Evolutionary conservation across 441 rosid species (phyloP), one percentile per base, ranked within the genome.

Genomic region (Populus trichocarpa): DNA sequence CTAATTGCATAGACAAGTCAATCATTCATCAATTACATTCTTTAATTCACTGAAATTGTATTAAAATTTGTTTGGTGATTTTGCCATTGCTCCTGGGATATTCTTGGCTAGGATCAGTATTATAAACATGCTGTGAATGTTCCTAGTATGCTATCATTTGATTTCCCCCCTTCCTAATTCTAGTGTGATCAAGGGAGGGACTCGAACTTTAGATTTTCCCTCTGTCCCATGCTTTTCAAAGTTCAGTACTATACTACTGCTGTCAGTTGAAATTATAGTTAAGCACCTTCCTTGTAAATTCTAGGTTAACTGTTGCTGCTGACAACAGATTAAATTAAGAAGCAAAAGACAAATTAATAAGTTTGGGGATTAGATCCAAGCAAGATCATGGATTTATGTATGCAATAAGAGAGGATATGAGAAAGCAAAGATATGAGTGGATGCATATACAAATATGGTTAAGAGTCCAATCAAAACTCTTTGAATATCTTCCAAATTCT

Each of bases 401-500:
- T 5, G 53, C 13, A 64, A 1, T 30, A 63, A 36, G 50, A 36
- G 35, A 63, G 71, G 30, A 61, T 33, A 30, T 18, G 69, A 23
- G 40, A 67, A 64, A 59, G 67, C 38, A 69, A 69, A 53, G 16
- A 12, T 32, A 50, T 6, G 18, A 50, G n/a, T n/a, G 26, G 35
- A 40, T 3, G 61, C 61, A 53, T 53, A 65, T 65, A 66, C 9
- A 67, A 53, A 33, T 50, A 33, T 68, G 59, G 50, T 23, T 69
- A n/a, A 57, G 61, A 53, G 69, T 70, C 74, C 63, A 70, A 70
- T 69, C 12, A 57, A 12, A 57, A 33, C 0, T 68, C 16, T 75
- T 23, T n/a, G 32, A 20, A 72, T 32, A 59, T 33, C 36, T 72
- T 75, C 5, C 46, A 53, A 69, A 33, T 68, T 69, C 79, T 36